These are phyloP conservation scores for Hyphopichia khmerensis DNA, from an alignment of 1,139 yeast genomes.

Conservation along the genomic window DNA sequence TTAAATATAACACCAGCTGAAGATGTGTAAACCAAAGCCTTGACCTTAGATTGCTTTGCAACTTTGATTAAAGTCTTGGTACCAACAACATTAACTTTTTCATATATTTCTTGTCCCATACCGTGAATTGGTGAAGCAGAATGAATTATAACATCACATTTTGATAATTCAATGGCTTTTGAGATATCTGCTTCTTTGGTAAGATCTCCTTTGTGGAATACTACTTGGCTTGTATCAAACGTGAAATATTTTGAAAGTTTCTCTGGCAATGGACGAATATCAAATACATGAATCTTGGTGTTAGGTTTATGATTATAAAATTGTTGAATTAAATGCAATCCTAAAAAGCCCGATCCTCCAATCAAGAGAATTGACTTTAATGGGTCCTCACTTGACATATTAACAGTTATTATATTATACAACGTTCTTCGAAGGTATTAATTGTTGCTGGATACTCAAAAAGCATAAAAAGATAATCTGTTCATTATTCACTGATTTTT, in stretches of 20 bases:
- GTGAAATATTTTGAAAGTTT: conserved; percentile 69
- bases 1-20: conserved; percentile 97
- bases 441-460: too few species aligned
- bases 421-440: too few species aligned
- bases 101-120: conserved; percentile 71
- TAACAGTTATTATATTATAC: too few species aligned
- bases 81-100: conserved; percentile 89
- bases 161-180: conserved; percentile 56
- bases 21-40: conserved; percentile 88
- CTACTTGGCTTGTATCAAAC: conserved; percentile 57
- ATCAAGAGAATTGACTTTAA: conserved; percentile 57
- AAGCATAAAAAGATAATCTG: too few species aligned
- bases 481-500: too few species aligned
- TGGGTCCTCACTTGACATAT: not conserved
- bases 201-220: conserved; percentile 78
- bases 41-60: conserved; percentile 52
- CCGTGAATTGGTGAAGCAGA: conserved; percentile 98
- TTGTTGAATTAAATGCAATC: conserved; percentile 86
- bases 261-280: conserved; percentile 82
- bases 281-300: conserved; percentile 82
- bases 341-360: conserved; percentile 96
- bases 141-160: conserved; percentile 83
- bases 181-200: conserved; percentile 71
- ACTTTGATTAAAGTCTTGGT: conserved; percentile 73
- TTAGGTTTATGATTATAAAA: conserved; percentile 67